Percentiles rank a stretch among this genome's conserved stretches.
phyloP scores from a whole-genome alignment of 2,329 filamentous ascomycete species.

The Aspergillus vadensis region DNA sequence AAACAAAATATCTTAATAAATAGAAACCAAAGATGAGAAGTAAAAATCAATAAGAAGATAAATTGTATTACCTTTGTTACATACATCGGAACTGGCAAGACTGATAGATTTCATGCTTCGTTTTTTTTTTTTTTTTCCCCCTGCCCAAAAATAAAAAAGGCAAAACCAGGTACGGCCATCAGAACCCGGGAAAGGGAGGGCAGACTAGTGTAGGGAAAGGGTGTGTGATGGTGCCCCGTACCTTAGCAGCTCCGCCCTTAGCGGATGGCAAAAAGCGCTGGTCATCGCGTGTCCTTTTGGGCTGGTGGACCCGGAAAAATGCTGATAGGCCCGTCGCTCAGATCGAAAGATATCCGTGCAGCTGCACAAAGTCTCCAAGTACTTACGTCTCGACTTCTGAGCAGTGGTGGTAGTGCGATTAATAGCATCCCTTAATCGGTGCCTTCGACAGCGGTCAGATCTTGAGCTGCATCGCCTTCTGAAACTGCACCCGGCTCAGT shows the following conservation, averaged over 20 bases:
- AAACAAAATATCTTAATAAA: no score
- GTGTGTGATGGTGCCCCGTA: not conserved
- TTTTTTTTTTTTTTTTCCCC: not conserved
- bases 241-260: not conserved
- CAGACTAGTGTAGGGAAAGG: not conserved
- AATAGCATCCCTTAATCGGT: not conserved
- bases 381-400: not conserved
- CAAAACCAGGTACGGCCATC: constrained; percentile 9
- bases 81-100: no score
- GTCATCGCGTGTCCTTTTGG: constrained; percentile 23
- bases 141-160: not conserved
- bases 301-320: constrained; percentile 21
- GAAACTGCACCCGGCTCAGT: not conserved
- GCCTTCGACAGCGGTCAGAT: not conserved
- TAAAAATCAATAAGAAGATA: no score
- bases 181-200: no score
- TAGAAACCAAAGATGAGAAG: no score
- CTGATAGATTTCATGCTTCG: no score
- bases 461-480: not conserved
- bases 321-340: constrained; percentile 15
- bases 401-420: no score
- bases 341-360: constrained; percentile 21
- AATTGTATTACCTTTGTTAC: no score
- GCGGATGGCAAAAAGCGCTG: constrained; percentile 19
- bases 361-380: constrained; percentile 6